Percentiles rank a stretch among this genome's conserved stretches.
phyloP scores from a whole-genome alignment of 2,329 filamentous ascomycete species.

The Colletotrichum agaves region DNA sequence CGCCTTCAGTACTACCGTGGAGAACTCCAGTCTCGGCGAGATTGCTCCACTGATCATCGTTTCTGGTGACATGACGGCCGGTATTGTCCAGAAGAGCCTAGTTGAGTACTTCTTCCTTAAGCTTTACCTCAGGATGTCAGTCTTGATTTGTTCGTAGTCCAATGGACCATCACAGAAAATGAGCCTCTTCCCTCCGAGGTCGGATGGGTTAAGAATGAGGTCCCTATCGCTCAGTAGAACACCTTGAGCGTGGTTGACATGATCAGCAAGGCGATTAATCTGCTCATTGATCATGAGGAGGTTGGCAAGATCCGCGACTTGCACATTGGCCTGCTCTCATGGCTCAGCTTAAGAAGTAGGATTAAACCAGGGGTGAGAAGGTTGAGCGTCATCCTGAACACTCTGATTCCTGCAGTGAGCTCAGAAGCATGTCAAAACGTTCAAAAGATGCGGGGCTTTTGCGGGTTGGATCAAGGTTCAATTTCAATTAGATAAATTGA shows the following conservation, averaged over 20 bases:
- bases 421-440: background rate
- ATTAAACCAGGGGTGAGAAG: background rate
- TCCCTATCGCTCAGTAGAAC: slow-evolving; percentile 5
- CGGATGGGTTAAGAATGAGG: slow-evolving; percentile 22
- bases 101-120: slow-evolving; percentile 60
- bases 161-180: slow-evolving; percentile 10
- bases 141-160: background rate
- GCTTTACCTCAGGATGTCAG: slow-evolving; percentile 25
- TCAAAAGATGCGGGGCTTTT: background rate
- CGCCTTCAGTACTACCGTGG: slow-evolving; percentile 53
- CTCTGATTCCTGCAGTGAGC: slow-evolving; percentile 1
- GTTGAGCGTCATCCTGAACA: background rate
- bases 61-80: slow-evolving; percentile 55
- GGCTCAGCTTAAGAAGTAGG: background rate
- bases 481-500: background rate
- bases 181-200: slow-evolving; percentile 31
- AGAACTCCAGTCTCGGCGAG: slow-evolving; percentile 62
- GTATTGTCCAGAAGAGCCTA: slow-evolving; percentile 51
- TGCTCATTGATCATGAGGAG: slow-evolving; percentile 8
- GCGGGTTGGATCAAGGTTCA: background rate
- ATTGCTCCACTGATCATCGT: slow-evolving; percentile 60
- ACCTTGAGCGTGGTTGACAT: slow-evolving; percentile 25
- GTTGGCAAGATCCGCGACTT: background rate
- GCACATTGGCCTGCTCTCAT: slow-evolving; percentile 9
- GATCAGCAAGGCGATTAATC: slow-evolving; percentile 10